phyloP scores from a whole-genome alignment of 2,329 filamentous ascomycete genomes.

The Colletotrichum cereale region DNA sequence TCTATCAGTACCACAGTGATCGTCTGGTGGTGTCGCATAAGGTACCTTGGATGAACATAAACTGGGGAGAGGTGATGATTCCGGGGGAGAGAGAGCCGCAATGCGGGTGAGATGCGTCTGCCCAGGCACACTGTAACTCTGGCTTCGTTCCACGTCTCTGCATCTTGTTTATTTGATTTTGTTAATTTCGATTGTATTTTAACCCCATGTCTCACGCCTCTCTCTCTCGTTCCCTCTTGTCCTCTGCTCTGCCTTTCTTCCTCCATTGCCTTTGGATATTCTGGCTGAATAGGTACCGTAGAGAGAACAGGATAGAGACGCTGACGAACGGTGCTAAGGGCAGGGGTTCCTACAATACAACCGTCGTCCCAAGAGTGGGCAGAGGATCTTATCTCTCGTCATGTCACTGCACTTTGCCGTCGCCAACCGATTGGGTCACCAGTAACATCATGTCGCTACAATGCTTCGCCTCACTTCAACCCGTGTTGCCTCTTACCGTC shows the following conservation, averaged over 20 bases:
- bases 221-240: neutral
- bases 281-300: neutral
- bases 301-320: neutral
- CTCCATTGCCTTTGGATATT: neutral
- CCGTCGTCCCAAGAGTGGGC: conserved; percentile 25
- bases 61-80: neutral
- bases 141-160: neutral
- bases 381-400: conserved; percentile 9
- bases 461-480: conserved; percentile 1
- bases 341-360: conserved; percentile 28
- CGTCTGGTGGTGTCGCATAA: neutral
- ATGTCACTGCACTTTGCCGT: neutral
- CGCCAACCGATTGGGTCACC: neutral
- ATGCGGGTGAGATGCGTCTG: conserved; percentile 24
- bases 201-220: neutral
- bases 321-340: conserved; percentile 22
- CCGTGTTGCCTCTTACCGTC: neutral
- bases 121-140: conserved; percentile 12
- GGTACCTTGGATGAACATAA: neutral
- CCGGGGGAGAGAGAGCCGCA: conserved; percentile 11
- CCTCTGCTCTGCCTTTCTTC: neutral
- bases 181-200: neutral
- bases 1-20: neutral
- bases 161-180: neutral
- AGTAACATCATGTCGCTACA: neutral